Conservation (phyloP, 2,329 filamentous ascomycete genomes). For the Endothia cerciana region DNA sequence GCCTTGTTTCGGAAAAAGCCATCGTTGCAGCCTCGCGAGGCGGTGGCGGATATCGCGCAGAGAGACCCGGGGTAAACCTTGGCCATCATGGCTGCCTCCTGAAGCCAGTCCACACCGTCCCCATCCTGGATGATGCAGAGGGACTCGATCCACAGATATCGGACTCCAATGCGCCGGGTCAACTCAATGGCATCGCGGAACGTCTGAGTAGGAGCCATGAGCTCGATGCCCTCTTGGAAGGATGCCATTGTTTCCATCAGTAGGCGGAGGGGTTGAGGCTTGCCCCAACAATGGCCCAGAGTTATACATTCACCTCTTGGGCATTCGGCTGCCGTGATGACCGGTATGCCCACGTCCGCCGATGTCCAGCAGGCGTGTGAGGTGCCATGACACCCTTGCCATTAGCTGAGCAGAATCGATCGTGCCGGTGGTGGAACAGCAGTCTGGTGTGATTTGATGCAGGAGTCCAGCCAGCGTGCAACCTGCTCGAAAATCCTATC, state of each 20-base stretch:
- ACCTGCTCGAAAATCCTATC: not conserved
- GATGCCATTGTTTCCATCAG: not conserved
- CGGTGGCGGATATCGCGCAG: not conserved
- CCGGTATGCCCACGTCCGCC: not conserved
- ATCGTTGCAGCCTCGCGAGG: not conserved
- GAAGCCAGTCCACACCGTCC: not conserved
- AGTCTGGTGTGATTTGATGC: not conserved
- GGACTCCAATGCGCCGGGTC: not conserved
- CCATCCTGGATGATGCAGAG: not conserved
- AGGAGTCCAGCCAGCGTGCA: not conserved
- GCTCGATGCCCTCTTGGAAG: not conserved
- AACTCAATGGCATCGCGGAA: constrained; percentile 8
- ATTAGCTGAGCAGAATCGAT: not conserved
- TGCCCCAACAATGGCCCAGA: constrained; percentile 11
- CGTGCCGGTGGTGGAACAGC: not conserved
- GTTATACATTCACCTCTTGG: not conserved
- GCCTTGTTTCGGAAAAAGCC: not conserved
- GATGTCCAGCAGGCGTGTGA: not conserved
- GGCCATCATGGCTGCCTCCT: not conserved
- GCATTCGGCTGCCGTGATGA: not conserved
- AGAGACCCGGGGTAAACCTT: not conserved
- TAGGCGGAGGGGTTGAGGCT: not conserved
- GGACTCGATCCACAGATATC: constrained; percentile 6
- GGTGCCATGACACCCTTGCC: not conserved
- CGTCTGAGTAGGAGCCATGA: not conserved